Conservation (phyloP, 192 early-diverging fungal genomes). For the Backusella australiensis region DNA sequence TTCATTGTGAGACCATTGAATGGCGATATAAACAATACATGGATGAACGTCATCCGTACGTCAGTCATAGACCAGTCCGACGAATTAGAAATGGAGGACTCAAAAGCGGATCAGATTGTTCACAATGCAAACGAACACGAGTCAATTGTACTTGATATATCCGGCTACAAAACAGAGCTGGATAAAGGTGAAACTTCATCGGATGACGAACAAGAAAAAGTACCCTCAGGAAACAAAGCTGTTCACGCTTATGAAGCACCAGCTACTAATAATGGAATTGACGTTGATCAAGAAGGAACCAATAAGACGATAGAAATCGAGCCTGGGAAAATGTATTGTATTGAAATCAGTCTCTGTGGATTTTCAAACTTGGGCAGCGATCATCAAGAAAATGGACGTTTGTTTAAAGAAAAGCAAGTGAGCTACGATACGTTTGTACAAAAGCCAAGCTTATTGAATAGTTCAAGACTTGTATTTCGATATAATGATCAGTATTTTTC, state of each 20-base stretch:
- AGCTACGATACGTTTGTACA: conserved; percentile 54
- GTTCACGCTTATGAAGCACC: not conserved
- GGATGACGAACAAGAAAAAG: conserved; percentile 13
- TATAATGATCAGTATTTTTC: conserved; percentile 62
- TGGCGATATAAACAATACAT: conserved; percentile 20
- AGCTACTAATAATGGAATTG: not conserved
- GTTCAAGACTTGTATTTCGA: conserved; percentile 52
- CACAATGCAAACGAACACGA: conserved; percentile 40
- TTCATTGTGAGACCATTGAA: conserved; percentile 31
- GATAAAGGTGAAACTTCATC: not conserved
- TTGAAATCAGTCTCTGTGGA: conserved; percentile 61
- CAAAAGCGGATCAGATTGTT: conserved; percentile 10
- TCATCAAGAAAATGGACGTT: conserved; percentile 33
- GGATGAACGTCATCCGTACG: conserved; percentile 28
- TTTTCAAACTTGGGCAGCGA: conserved; percentile 42
- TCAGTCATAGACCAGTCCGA: not conserved
- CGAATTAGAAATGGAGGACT: not conserved
- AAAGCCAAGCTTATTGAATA: conserved; percentile 51
- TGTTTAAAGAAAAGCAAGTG: conserved; percentile 52
- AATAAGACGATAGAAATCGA: conserved; percentile 1
- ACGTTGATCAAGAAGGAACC: not conserved
- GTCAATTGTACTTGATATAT: conserved; percentile 48
- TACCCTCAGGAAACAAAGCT: not conserved
- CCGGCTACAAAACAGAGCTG: conserved; percentile 47
- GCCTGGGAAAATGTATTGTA: conserved; percentile 38